A percentile compares a stretch with the other conserved stretches of the same genome.
Evolutionary conservation across 75 land plant genomes (phyloP).

Genomic region (Cryptomeria japonica): DNA sequence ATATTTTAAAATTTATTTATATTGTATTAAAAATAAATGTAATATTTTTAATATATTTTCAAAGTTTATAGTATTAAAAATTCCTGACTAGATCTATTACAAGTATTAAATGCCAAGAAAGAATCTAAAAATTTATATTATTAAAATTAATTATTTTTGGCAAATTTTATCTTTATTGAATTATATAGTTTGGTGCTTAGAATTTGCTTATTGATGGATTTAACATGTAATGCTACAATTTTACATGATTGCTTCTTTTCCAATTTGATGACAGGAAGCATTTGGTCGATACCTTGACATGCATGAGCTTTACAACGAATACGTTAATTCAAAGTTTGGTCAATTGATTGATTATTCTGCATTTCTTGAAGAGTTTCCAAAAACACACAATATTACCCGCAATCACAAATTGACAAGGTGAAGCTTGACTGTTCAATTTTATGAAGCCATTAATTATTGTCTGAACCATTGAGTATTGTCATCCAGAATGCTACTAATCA

Average conservation of each 20-base stretch:
- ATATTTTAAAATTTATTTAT: no score
- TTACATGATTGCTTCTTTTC: background rate
- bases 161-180: no score
- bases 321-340: slow-evolving; percentile 88
- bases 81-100: no score
- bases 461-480: background rate
- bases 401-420: slow-evolving; percentile 74
- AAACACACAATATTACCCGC: slow-evolving; percentile 58
- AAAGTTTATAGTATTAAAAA: no score
- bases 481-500: background rate
- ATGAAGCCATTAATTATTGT: background rate
- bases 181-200: background rate
- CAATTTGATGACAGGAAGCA: slow-evolving; percentile 71
- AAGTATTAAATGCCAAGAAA: no score
- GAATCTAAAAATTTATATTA: no score
- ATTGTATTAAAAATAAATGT: no score
- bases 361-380: slow-evolving; percentile 76
- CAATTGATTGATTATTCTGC: slow-evolving; percentile 76
- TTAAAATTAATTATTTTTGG: background rate
- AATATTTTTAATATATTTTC: no score
- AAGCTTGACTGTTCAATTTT: background rate
- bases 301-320: slow-evolving; percentile 90
- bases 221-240: background rate
- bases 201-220: background rate
- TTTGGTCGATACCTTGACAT: slow-evolving; percentile 90